phyloP scores from a whole-genome alignment of 257 asterid species.

The Nicotiana tomentosiformis region DNA sequence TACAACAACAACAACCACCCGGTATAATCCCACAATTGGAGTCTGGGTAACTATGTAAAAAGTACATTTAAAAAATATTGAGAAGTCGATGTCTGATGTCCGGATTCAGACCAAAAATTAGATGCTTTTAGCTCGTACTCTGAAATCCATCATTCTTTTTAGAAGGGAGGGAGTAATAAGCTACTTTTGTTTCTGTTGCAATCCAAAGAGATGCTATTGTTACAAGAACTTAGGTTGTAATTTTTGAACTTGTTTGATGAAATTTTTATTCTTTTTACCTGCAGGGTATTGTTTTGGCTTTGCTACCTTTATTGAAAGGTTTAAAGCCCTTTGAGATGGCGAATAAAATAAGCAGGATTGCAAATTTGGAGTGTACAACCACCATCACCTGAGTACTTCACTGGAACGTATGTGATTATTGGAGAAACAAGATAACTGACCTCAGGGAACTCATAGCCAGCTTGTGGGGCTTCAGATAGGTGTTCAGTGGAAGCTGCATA shows the following conservation, averaged over 20 bases:
- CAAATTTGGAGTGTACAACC: background rate
- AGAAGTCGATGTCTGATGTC: background rate
- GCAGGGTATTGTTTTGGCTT: background rate
- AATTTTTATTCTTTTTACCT: background rate
- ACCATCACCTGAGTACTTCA: conserved; percentile 8
- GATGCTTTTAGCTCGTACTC: background rate
- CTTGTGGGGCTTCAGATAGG: background rate
- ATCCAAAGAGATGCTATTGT: background rate
- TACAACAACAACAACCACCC: too few relatives aligned
- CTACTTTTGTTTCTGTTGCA: background rate
- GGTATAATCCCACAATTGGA: too few relatives aligned
- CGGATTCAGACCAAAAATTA: background rate
- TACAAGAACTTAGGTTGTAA: background rate
- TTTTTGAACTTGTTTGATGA: background rate
- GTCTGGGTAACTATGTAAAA: background rate
- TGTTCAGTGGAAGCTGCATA: background rate
- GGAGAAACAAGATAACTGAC: background rate
- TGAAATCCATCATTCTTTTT: background rate
- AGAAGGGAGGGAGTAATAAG: background rate
- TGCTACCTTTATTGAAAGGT: background rate
- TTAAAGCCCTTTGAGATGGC: background rate
- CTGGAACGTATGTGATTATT: background rate
- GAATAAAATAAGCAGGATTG: background rate
- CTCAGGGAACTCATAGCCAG: background rate
- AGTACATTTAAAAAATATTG: too few relatives aligned